phyloP scores from a whole-genome alignment of 2,329 filamentous ascomycete species.

The Amylocarpus encephaloides region DNA sequence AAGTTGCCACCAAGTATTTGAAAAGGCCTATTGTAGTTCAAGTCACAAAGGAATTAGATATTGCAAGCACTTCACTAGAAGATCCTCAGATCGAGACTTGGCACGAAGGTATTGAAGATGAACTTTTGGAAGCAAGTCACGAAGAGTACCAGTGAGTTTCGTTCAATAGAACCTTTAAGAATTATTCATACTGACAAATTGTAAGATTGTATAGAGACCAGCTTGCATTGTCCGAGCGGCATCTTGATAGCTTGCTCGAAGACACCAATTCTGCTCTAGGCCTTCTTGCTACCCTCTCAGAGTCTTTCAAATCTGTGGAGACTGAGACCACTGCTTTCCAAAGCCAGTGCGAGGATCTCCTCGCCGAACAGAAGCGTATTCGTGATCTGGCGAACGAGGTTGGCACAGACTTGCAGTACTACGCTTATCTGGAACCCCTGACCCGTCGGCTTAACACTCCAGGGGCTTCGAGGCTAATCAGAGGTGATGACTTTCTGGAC shows the following conservation, averaged over 20 bases:
- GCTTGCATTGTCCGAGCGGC: constrained; percentile 70
- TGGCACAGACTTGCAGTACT: constrained; percentile 86
- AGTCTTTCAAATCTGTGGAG: constrained; percentile 83
- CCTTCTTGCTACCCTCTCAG: constrained; percentile 70
- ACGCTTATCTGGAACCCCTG: constrained; percentile 85
- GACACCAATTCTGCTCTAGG: constrained; percentile 72
- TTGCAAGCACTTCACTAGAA: constrained; percentile 34
- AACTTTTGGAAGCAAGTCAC: constrained; percentile 74
- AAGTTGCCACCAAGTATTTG: constrained; percentile 51
- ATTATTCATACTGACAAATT: neutral
- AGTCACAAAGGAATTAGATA: constrained; percentile 18
- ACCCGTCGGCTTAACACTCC: constrained; percentile 88
- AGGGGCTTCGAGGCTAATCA: constrained; percentile 78
- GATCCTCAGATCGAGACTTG: constrained; percentile 52
- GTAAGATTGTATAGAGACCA: constrained; percentile 71
- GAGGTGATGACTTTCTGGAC: constrained; percentile 76
- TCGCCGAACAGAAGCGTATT: constrained; percentile 74
- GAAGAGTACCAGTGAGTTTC: constrained; percentile 71
- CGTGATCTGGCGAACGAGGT: constrained; percentile 77
- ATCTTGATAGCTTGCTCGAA: constrained; percentile 71
- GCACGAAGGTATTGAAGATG: constrained; percentile 54
- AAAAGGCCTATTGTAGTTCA: constrained; percentile 37
- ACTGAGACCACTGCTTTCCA: constrained; percentile 89
- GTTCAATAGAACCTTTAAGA: neutral
- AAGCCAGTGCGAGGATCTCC: constrained; percentile 80